These are phyloP conservation scores for Fusarium sp. DNA, from an alignment of 2,329 filamentous ascomycete genomes.

Conservation along the genomic window DNA sequence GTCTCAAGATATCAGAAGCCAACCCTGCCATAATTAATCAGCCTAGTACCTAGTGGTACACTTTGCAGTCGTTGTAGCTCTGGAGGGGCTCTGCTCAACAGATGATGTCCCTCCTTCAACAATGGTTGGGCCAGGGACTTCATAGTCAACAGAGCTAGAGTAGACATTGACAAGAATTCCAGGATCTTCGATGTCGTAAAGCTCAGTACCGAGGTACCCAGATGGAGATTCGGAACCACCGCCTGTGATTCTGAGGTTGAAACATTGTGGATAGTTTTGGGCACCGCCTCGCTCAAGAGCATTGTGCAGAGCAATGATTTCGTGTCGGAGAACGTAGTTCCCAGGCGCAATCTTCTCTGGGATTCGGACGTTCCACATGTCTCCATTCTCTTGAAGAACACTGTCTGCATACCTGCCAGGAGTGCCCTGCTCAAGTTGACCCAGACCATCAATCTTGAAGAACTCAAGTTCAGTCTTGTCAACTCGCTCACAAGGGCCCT, in stretches of 20 bases:
- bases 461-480: constrained; percentile 57
- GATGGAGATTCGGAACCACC: constrained; percentile 48
- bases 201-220: constrained; percentile 49
- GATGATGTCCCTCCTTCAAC: constrained; percentile 42
- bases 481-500: constrained; percentile 54
- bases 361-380: constrained; percentile 62
- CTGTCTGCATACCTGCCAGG: constrained; percentile 55
- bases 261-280: constrained; percentile 64
- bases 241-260: constrained; percentile 60
- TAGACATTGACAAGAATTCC: constrained; percentile 52
- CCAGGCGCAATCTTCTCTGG: constrained; percentile 59
- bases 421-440: constrained; percentile 50
- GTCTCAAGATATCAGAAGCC: neutral
- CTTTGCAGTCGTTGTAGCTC: constrained; percentile 39
- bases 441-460: constrained; percentile 58
- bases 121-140: constrained; percentile 48
- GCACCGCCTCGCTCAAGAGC: constrained; percentile 55
- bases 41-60: constrained; percentile 34
- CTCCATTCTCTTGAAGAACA: constrained; percentile 61
- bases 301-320: constrained; percentile 65
- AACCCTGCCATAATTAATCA: neutral
- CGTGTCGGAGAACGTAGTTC: constrained; percentile 66
- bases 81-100: constrained; percentile 40
- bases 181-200: constrained; percentile 51
- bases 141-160: constrained; percentile 41